Evolutionary conservation across 1,284 basidiomycete genomes (phyloP), one percentile per base, ranked within the genome.

Genomic region (Marasmius sp.): DNA sequence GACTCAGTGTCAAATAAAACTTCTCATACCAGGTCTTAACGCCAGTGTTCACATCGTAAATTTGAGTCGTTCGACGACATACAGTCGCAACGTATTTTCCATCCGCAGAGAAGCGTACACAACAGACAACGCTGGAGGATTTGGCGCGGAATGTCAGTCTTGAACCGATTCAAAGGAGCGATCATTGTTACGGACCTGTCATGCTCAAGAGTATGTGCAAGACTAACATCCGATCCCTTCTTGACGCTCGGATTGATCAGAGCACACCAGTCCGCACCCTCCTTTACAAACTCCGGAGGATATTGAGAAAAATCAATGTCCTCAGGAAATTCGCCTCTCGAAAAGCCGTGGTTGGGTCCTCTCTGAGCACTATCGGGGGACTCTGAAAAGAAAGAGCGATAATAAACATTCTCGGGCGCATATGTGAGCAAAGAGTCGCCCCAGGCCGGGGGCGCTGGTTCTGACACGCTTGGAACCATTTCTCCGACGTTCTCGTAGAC

Each of bases 261-360:
- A 18, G 91, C 92, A 68, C 93, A 88, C 94, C 94, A 96, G 74
- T 95, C 94, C 33, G n/a, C n/a, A n/a, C n/a, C n/a, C n/a, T n/a
- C n/a, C n/a, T n/a, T n/a, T n/a, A n/a, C n/a, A n/a, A n/a, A 67
- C 62, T 87, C 84, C 0, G 83, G 73, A 0, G 84, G 81, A 4
- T 83, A 77, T 45, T 72, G 75, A 61, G 76, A 73, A 33, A 76
- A 79, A 64, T 85, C 83, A 56, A 84, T 69, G 57, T 81, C 80
- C 54, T 81, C 82, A 39, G 77, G 76, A 68, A 82, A 80, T 3
- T 68, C 68, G 16, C 62, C 66, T 16, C 16, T 41, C 9, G n/a
- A n/a, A n/a, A n/a, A n/a, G n/a, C n/a, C n/a, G n/a, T n/a, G n/a
- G n/a, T n/a, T n/a, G n/a, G n/a, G n/a, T n/a, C n/a, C n/a, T n/a